Percentiles rank a stretch among this genome's conserved stretches.
Conservation (phyloP, 805 yeast genomes). For the Saccharomyces eubayanus region DNA sequence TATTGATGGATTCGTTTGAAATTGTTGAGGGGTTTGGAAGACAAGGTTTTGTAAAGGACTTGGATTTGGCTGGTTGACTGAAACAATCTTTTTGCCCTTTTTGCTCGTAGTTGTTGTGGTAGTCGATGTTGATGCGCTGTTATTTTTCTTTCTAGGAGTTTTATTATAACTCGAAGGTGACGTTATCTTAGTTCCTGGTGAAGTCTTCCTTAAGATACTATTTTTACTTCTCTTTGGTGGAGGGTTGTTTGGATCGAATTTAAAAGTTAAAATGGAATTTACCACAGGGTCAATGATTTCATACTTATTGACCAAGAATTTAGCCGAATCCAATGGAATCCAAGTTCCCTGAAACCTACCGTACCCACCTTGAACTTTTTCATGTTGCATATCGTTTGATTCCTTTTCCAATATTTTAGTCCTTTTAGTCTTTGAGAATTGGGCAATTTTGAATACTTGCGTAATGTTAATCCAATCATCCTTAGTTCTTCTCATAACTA, state of each 20-base stretch:
- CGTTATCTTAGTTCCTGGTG: constrained; percentile 26
- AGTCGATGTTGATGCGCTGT: constrained; percentile 1
- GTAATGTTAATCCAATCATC: constrained; percentile 95
- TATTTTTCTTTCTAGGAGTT: constrained; percentile 24
- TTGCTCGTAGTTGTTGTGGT: constrained; percentile 5
- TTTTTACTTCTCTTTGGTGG: constrained; percentile 35
- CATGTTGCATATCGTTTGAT: constrained; percentile 61
- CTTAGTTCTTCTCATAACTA: constrained; percentile 70
- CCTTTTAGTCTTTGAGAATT: constrained; percentile 70
- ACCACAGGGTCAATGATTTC: constrained; percentile 44
- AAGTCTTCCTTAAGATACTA: constrained; percentile 24
- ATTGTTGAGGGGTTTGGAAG: constrained; percentile 30
- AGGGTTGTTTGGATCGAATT: constrained; percentile 40
- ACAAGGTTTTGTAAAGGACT: constrained; percentile 28
- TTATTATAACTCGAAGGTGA: constrained; percentile 31
- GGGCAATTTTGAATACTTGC: constrained; percentile 69
- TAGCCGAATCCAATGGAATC: constrained; percentile 66
- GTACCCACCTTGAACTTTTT: constrained; percentile 78
- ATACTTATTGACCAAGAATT: constrained; percentile 44
- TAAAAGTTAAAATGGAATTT: constrained; percentile 45
- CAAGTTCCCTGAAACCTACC: constrained; percentile 83
- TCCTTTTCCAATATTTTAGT: constrained; percentile 70
- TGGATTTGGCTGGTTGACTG: constrained; percentile 19
- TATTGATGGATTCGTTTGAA: not conserved
- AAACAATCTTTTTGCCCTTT: constrained; percentile 7